These are phyloP conservation scores for Chlamydomonas sp. DNA, from an alignment of 139 green algal species.

Conservation along the genomic window DNA sequence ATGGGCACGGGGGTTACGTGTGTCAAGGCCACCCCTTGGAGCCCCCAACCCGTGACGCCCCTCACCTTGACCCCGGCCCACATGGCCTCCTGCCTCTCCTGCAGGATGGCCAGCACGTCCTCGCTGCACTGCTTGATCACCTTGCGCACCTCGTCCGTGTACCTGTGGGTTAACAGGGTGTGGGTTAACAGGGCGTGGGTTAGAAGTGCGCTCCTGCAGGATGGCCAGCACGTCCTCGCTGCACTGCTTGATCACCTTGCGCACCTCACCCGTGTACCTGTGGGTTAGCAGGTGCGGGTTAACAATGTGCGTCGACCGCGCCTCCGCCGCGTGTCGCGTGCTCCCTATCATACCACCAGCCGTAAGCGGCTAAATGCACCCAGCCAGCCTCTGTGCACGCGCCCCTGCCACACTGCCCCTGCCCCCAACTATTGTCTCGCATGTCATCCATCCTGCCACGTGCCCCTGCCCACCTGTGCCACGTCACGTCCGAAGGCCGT, in stretches of 20 bases:
- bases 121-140: slow-evolving; percentile 60
- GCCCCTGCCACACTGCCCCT: no score
- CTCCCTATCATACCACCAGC: no score
- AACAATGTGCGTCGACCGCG: no score
- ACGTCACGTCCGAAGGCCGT: no score
- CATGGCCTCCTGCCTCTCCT: slow-evolving; percentile 30
- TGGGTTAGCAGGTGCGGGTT: neutral
- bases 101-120: slow-evolving; percentile 58
- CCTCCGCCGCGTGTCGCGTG: no score
- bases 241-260: slow-evolving; percentile 48
- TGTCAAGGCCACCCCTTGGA: neutral
- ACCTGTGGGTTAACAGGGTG: slow-evolving; percentile 39
- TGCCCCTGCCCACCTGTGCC: no score
- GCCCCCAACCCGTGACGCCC: neutral
- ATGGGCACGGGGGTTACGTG: neutral
- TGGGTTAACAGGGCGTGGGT: neutral
- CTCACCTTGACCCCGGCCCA: slow-evolving; percentile 36
- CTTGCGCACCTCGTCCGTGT: slow-evolving; percentile 61
- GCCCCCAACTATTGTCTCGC: no score
- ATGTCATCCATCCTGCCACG: no score
- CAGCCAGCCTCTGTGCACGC: no score
- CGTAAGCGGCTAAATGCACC: no score
- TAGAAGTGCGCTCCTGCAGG: slow-evolving; percentile 32
- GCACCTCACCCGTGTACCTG: slow-evolving; percentile 68
- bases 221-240: slow-evolving; percentile 38